These are phyloP conservation scores for Dentipellis fragilis DNA, from an alignment of 768 basidiomycete genomes.

Conservation along the genomic window DNA sequence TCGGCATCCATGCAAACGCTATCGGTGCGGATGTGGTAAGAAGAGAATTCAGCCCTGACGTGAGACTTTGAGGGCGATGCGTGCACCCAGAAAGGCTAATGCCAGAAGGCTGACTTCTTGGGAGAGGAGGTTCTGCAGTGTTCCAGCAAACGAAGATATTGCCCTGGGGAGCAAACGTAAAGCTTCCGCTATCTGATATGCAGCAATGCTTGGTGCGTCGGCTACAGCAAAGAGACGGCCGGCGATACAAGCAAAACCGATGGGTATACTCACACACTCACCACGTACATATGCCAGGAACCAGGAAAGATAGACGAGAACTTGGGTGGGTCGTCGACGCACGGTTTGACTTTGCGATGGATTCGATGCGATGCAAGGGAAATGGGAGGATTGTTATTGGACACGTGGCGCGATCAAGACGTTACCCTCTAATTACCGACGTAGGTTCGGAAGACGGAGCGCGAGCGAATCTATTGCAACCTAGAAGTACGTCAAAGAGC, in stretches of 20 bases:
- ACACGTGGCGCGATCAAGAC: not conserved
- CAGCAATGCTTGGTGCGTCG: not conserved
- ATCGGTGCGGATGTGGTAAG: too few species aligned
- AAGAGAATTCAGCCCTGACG: too few species aligned
- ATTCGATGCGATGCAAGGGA: too few species aligned
- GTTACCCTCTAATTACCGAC: not conserved
- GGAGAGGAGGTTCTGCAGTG: not conserved
- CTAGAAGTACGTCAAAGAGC: not conserved
- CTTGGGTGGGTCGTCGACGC: too few species aligned
- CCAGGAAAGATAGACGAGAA: too few species aligned
- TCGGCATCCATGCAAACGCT: too few species aligned
- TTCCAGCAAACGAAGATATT: not conserved
- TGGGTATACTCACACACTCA: not conserved
- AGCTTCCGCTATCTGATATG: not conserved
- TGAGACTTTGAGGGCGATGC: not conserved
- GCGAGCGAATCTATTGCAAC: not conserved
- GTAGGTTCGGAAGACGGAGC: not conserved
- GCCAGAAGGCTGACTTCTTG: not conserved
- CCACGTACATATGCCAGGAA: too few species aligned
- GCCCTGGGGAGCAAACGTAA: not conserved
- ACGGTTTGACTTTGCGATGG: too few species aligned
- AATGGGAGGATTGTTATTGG: not conserved
- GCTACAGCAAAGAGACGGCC: not conserved
- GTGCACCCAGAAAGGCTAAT: not conserved
- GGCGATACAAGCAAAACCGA: not conserved